phyloP scores from a whole-genome alignment of 805 yeast genomes.

The Candida montana region DNA sequence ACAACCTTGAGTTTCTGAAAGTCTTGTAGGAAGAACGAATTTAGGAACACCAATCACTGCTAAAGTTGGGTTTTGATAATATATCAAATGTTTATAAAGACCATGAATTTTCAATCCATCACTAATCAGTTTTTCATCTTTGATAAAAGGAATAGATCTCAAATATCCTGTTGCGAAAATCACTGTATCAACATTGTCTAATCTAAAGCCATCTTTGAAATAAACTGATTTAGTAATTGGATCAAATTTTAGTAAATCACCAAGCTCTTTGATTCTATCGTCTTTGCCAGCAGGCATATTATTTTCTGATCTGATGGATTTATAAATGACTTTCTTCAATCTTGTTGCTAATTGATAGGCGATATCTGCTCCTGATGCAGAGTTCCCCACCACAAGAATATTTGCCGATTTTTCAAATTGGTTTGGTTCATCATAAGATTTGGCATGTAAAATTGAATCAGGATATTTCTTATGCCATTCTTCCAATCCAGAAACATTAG shows the following conservation, averaged over 20 bases:
- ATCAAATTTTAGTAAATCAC: constrained; percentile 38
- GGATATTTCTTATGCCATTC: constrained; percentile 43
- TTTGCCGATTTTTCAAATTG: constrained; percentile 34
- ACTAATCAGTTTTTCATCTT: constrained; percentile 32
- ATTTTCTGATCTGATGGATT: constrained; percentile 44
- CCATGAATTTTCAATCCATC: constrained; percentile 45
- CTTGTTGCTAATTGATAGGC: constrained; percentile 51
- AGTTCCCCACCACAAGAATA: constrained; percentile 68
- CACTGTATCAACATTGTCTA: constrained; percentile 48
- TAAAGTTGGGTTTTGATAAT: constrained; percentile 55
- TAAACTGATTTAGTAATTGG: constrained; percentile 33
- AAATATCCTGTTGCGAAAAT: constrained; percentile 75
- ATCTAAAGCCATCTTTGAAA: constrained; percentile 43
- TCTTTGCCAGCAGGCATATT: constrained; percentile 39
- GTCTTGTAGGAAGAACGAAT: constrained; percentile 56
- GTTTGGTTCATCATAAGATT: constrained; percentile 44
- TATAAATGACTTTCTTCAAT: constrained; percentile 38
- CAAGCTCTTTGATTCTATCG: constrained; percentile 36
- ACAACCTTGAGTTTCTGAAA: constrained; percentile 60
- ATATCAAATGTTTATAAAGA: constrained; percentile 55
- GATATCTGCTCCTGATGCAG: constrained; percentile 73
- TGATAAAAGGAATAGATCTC: constrained; percentile 59
- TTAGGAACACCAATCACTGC: constrained; percentile 59
- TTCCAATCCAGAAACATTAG: constrained; percentile 48
- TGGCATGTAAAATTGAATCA: constrained; percentile 50